Evolutionary conservation across 805 yeast species (phyloP).

Genomic region (Ogataea degrootiae): DNA sequence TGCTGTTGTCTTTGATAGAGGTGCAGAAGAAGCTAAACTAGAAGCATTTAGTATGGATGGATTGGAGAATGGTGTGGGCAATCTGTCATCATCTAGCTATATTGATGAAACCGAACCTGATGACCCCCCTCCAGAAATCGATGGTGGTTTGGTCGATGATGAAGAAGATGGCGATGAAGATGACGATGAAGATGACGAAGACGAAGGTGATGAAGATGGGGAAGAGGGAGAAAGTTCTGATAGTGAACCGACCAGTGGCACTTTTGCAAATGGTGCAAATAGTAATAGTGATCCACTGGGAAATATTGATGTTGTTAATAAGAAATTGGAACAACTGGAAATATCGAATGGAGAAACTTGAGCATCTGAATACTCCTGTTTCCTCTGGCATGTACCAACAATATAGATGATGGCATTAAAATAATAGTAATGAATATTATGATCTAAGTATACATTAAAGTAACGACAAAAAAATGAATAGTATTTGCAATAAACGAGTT

Average conservation of each 20-base stretch:
- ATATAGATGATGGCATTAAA: not conserved
- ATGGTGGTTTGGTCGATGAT: not conserved
- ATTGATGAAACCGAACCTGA: conserved; percentile 1
- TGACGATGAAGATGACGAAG: not conserved
- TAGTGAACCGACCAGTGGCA: not conserved
- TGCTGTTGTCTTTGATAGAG: not conserved
- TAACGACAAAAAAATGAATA: not conserved
- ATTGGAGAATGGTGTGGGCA: not conserved
- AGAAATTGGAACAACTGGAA: conserved; percentile 4
- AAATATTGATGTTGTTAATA: not conserved
- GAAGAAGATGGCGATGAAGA: conserved; percentile 1
- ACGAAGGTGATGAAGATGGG: conserved; percentile 1
- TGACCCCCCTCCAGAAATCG: not conserved
- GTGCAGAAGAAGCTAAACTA: not conserved
- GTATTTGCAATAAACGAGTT: not conserved
- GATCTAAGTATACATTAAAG: too few relatives aligned
- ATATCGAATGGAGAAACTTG: not conserved
- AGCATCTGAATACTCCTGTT: not conserved
- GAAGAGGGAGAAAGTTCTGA: not conserved
- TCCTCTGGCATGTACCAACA: not conserved
- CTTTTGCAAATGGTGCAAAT: not conserved
- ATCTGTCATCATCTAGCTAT: not conserved
- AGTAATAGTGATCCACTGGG: conserved; percentile 1
- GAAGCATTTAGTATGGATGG: not conserved
- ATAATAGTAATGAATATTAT: too few relatives aligned